Conservation (phyloP, 148 eudicot genomes). For the Rhododendron molle region DNA sequence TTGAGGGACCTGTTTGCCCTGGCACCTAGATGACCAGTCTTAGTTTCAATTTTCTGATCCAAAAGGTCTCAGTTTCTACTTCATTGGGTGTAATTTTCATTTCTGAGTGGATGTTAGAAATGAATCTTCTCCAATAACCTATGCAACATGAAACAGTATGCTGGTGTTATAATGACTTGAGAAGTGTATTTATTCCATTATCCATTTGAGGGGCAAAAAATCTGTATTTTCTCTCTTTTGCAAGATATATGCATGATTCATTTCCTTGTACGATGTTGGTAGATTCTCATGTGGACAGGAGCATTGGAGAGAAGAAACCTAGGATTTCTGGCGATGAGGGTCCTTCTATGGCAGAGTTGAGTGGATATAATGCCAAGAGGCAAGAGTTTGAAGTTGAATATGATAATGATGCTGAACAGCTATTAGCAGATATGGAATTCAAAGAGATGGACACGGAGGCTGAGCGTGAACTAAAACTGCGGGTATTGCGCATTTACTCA, state of each 20-base stretch:
- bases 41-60: not conserved
- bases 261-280: slow-evolving; percentile 4
- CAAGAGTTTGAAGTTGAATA: slow-evolving; percentile 88
- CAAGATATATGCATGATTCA: slow-evolving; percentile 6
- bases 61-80: not conserved
- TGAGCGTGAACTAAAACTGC: slow-evolving; percentile 71
- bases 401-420: slow-evolving; percentile 94
- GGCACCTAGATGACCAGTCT: not conserved
- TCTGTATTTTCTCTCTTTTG: not conserved
- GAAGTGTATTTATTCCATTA: not conserved
- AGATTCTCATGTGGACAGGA: slow-evolving; percentile 64
- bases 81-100: not conserved
- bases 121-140: slow-evolving; percentile 1
- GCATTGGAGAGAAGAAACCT: slow-evolving; percentile 86
- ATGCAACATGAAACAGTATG: not conserved
- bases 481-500: slow-evolving; percentile 64
- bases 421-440: slow-evolving; percentile 90
- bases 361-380: slow-evolving; percentile 84
- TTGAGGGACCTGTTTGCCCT: not conserved
- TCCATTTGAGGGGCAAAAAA: not conserved
- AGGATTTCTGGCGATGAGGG: slow-evolving; percentile 65
- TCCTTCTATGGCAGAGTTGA: slow-evolving; percentile 50
- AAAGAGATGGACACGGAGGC: slow-evolving; percentile 77
- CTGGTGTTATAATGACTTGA: not conserved
- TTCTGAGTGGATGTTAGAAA: not conserved